These are phyloP conservation scores for Oxyria digyna DNA, from an alignment of 148 eudicot species.

Conservation along the genomic window DNA sequence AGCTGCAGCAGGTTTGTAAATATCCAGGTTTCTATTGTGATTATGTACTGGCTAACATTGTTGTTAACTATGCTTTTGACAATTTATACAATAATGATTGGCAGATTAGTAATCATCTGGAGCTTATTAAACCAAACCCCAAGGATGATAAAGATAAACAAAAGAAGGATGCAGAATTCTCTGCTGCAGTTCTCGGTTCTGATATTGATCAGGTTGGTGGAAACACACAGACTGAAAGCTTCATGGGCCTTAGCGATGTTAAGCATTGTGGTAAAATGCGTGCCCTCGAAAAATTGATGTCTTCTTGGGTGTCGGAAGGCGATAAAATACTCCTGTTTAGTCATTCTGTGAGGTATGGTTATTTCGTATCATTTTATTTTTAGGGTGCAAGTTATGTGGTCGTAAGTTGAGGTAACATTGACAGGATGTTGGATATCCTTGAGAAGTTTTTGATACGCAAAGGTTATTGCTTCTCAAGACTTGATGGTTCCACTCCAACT, in stretches of 20 bases:
- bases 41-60: background rate
- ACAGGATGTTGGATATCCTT: slow-evolving; percentile 89
- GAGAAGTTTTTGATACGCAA: slow-evolving; percentile 86
- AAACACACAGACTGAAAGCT: slow-evolving; percentile 45
- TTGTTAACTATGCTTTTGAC: background rate
- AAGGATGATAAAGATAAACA: slow-evolving; percentile 78
- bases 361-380: background rate
- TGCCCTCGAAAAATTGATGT: slow-evolving; percentile 69
- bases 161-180: slow-evolving; percentile 76
- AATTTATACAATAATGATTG: background rate
- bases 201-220: slow-evolving; percentile 85
- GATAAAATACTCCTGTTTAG: slow-evolving; percentile 95
- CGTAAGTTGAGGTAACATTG: background rate
- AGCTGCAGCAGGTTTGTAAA: slow-evolving; percentile 80
- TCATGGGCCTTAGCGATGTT: slow-evolving; percentile 88
- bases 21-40: background rate
- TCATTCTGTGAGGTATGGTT: slow-evolving; percentile 73
- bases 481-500: slow-evolving; percentile 92
- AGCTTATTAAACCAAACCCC: slow-evolving; percentile 92
- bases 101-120: slow-evolving; percentile 95
- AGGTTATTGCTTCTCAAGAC: slow-evolving; percentile 83
- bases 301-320: slow-evolving; percentile 64
- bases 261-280: slow-evolving; percentile 96
- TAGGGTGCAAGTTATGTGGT: background rate
- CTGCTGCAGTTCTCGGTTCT: slow-evolving; percentile 63